Evolutionary conservation across 2,329 filamentous ascomycete species (phyloP).

Genomic region (Aschersonia sp.): DNA sequence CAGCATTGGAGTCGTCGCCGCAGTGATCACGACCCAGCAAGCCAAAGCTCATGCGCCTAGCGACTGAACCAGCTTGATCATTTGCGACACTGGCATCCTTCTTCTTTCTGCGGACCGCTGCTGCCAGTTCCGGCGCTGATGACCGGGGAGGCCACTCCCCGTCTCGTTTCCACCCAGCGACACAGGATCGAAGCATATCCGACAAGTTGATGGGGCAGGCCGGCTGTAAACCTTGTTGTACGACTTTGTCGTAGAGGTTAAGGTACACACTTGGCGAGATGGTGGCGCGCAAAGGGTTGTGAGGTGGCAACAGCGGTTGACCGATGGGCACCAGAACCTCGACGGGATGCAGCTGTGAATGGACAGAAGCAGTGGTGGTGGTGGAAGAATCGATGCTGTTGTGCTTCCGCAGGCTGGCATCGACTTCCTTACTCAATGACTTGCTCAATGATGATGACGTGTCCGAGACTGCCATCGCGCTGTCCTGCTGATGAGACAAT

Average conservation of each 20-base stretch:
- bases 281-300: conserved; percentile 62
- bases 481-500: conserved; percentile 14
- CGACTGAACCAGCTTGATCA: conserved; percentile 14
- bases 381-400: conserved; percentile 18
- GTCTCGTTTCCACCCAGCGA: conserved; percentile 83
- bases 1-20: conserved; percentile 15
- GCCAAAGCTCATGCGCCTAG: conserved; percentile 32
- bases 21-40: conserved; percentile 25
- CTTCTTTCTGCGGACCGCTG: conserved; percentile 26
- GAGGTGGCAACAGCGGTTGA: conserved; percentile 55
- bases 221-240: conserved; percentile 65
- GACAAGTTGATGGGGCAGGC: conserved; percentile 77
- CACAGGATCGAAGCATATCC: conserved; percentile 68
- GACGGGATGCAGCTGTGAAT: conserved; percentile 28
- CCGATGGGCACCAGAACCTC: conserved; percentile 57
- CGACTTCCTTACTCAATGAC: conserved; percentile 17
- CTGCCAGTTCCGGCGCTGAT: conserved; percentile 24
- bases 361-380: conserved; percentile 11
- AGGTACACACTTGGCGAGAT: conserved; percentile 63
- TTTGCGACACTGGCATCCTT: conserved; percentile 10
- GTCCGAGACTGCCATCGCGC: conserved; percentile 24
- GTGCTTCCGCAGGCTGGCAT: conserved; percentile 16
- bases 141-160: conserved; percentile 70
- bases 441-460: conserved; percentile 22
- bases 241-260: conserved; percentile 80